Evolutionary conservation across 352 stramenopile species (phyloP), one percentile per base, ranked within the genome.

Genomic region (Pythium phragmitis): DNA sequence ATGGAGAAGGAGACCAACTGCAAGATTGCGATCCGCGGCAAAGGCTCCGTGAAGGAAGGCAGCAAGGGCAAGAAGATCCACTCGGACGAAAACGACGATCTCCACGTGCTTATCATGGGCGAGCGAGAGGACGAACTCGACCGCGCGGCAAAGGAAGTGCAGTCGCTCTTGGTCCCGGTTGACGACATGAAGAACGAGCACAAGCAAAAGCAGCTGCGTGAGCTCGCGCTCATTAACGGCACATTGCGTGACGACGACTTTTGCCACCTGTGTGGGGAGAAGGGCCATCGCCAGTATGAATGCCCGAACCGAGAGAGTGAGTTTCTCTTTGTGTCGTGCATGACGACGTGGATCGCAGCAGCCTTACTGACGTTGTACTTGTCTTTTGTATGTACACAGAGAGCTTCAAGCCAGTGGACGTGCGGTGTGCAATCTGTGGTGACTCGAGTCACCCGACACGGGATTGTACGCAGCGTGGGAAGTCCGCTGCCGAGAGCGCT

Each of bases 221-320:
- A 99, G 69, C 85, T 99, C 53, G 98, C 98, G 37, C 79, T 99
- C 41, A 98, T 99, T 80, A 99, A 99, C 81, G 98, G 98, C 62
- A 99, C 97, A 23, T 74, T 99, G 21, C 97, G 97, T 60, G 96
- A 99, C 57, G 96, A 99, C 46, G 94, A 99, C 68, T 99, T 94
- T 69, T 99, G 97, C 75, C 87, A 96, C 68, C 88, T 99, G 57
- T 99, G 97, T 91, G 97, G 92, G 4, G 95, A 99, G 72, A 98
- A 99, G 70, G 97, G 97, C 23, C 97, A 99, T 78, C 87, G 92
- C 2, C 87, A 98, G 68, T 99, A 92, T 77, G 97, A 99, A 68
- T 99, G 97, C 75, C 97, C 97, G 12, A 94, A 94, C 69, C 75
- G 88, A 83, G 82, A 91, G 54, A 87, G 83, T 91, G 84, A 50